A percentile compares a stretch with the other conserved stretches of the same genome.
phyloP scores from a whole-genome alignment of 371 early-diverging fungal genomes.

The Mortierella sp. region DNA sequence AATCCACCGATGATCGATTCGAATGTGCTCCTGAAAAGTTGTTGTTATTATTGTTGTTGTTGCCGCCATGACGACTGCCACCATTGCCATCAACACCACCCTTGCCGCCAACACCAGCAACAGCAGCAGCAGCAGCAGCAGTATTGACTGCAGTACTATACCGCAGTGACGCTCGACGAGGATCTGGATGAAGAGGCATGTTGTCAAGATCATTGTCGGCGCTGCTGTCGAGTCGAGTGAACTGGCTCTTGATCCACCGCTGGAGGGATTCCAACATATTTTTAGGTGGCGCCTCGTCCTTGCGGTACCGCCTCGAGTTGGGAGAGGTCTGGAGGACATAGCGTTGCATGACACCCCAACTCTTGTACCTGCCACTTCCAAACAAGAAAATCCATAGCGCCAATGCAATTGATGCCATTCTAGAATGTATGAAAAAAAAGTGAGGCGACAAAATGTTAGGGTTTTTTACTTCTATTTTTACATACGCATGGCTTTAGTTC shows the following conservation, averaged over 20 bases:
- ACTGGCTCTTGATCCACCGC: conserved; percentile 10
- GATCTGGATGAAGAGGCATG: conserved; percentile 26
- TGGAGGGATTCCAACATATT: neutral
- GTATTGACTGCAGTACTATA: conserved; percentile 23
- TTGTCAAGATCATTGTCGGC: conserved; percentile 34
- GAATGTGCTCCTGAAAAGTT: neutral
- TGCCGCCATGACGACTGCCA: too few relatives aligned
- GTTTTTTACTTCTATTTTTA: neutral
- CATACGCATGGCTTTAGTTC: neutral
- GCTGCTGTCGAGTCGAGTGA: conserved; percentile 27
- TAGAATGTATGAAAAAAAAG: neutral
- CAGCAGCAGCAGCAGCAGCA: neutral
- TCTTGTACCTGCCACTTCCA: conserved; percentile 55
- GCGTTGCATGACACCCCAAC: conserved; percentile 53
- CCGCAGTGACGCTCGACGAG: conserved; percentile 17
- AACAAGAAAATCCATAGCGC: conserved; percentile 53
- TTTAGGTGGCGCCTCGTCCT: conserved; percentile 2
- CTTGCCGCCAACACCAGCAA: neutral
- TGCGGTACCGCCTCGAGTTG: conserved; percentile 25
- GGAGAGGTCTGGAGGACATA: conserved; percentile 47
- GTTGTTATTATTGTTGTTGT: neutral
- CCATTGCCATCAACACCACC: neutral
- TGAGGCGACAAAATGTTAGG: neutral
- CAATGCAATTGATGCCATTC: conserved; percentile 48
- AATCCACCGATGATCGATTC: conserved; percentile 21